phyloP scores from a whole-genome alignment of 2,329 filamentous ascomycete genomes.

The Stachybotrys echinatus region DNA sequence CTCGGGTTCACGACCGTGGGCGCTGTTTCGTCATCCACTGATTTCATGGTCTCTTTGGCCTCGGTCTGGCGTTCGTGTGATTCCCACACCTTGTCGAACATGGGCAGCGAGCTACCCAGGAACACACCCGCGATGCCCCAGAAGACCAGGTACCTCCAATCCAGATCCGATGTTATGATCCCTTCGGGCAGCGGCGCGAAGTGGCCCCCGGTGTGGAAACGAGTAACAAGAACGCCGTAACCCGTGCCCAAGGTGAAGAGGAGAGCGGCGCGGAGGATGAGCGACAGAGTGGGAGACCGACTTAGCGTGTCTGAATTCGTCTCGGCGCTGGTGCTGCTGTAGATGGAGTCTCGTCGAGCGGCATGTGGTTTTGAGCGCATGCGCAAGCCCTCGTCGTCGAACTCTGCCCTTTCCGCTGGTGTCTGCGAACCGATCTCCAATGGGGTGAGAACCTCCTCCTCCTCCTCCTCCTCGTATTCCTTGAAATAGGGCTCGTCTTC shows the following conservation, averaged over 20 bases:
- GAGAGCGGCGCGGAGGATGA: slow-evolving; percentile 53
- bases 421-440: slow-evolving; percentile 76
- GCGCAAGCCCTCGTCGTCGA: slow-evolving; percentile 31
- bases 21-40: slow-evolving; percentile 18
- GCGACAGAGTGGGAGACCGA: slow-evolving; percentile 32
- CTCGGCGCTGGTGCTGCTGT: slow-evolving; percentile 22
- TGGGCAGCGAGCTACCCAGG: slow-evolving; percentile 76
- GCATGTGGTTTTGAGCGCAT: background rate
- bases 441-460: slow-evolving; percentile 44
- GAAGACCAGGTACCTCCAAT: slow-evolving; percentile 65
- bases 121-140: slow-evolving; percentile 80
- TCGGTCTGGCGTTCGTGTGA: slow-evolving; percentile 29
- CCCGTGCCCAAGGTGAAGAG: slow-evolving; percentile 75
- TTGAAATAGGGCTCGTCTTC: slow-evolving; percentile 14
- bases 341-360: slow-evolving; percentile 27
- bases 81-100: slow-evolving; percentile 74
- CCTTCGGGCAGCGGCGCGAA: slow-evolving; percentile 54
- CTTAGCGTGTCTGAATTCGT: slow-evolving; percentile 4
- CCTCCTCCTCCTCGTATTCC: background rate
- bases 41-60: slow-evolving; percentile 20
- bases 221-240: slow-evolving; percentile 77
- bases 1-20: slow-evolving; percentile 31
- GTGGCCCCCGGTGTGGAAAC: slow-evolving; percentile 66
- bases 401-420: slow-evolving; percentile 42
- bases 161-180: slow-evolving; percentile 35